Evolutionary conservation across 306 rosid species (phyloP), one percentile per base, ranked within the genome.

Genomic region (Carpinus fangiana): DNA sequence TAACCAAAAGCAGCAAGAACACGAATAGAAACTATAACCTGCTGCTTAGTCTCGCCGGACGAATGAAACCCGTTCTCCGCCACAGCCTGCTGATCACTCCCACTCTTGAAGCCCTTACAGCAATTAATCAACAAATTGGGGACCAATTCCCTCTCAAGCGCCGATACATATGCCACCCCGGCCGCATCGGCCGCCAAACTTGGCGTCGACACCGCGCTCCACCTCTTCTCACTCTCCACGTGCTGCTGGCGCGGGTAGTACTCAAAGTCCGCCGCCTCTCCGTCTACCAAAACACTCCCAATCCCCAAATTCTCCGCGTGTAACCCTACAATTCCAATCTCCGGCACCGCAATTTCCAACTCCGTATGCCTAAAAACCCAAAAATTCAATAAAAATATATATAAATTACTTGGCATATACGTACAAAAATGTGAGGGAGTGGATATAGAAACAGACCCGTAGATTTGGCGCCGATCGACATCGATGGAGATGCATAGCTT

Each of bases 221-320:
- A 90, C 60, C 91, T 81, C 72, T 67, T 83, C 11, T 82, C 92
- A 38, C 78, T 87, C 34, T 88, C 97, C 54, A 20, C 65, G 62
- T 81, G 87, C 34, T 76, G 83, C 79, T 80, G 85, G 26, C 80
- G 83, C 64, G 98, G 99, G 70, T 95, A 91, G 80, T 93, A 95
- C 80, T 93, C 99, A 28, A 87, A 95, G 65, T 86, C 97, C 4
- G 97, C 81, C 0, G 93, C 89, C 87, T 95, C 99, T 0, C 99
- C 99, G 20, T 95, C 99, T 51, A 95, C 99, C 59, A 76, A 85
- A 28, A 95, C 96, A 75, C 88, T 89, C 74, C 82, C 90, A 83
- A 95, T 93, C 80, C 88, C 93, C 79, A 95, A 78, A 84, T 95
- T 93, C 88, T 95, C 99, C 4, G 98, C 99, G 82, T 95, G 97